These are phyloP conservation scores for Cajanus cajan DNA, from an alignment of 306 rosid species.

Conservation along the genomic window DNA sequence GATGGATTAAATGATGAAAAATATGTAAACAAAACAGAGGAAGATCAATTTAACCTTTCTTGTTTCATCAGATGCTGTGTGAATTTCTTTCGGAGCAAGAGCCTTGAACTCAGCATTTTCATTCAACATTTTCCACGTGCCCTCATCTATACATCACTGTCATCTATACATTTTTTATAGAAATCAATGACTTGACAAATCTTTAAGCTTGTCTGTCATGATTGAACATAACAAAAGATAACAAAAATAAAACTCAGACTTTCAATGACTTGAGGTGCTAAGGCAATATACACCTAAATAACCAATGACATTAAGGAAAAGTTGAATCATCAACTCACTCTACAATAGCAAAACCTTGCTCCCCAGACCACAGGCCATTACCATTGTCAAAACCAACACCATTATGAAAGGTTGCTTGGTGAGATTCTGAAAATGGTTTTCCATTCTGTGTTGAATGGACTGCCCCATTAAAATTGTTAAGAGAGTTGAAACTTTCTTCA, in stretches of 20 bases:
- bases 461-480: slow-evolving; percentile 28
- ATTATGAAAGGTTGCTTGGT: slow-evolving; percentile 47
- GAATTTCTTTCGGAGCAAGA: slow-evolving; percentile 58
- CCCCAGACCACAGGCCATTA: slow-evolving; percentile 62
- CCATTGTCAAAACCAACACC: slow-evolving; percentile 78
- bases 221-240: not conserved
- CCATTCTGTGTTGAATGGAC: slow-evolving; percentile 39
- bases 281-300: not conserved
- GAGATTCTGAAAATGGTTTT: slow-evolving; percentile 27
- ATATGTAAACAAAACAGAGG: slow-evolving; percentile 14
- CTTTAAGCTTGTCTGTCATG: not conserved
- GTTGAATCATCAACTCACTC: slow-evolving; percentile 47
- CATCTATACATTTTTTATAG: too few relatives aligned
- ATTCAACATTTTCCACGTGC: slow-evolving; percentile 75
- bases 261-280: not conserved
- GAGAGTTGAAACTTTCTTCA: too few relatives aligned
- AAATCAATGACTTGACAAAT: not conserved
- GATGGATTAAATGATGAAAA: not conserved
- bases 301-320: not conserved
- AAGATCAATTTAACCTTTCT: slow-evolving; percentile 68
- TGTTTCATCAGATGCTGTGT: slow-evolving; percentile 76
- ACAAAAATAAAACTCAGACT: too few relatives aligned
- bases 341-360: slow-evolving; percentile 71
- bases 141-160: too few relatives aligned
- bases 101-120: slow-evolving; percentile 75